phyloP scores from a whole-genome alignment of 2,329 filamentous ascomycete genomes.

The Aureobasidium subglaciale region DNA sequence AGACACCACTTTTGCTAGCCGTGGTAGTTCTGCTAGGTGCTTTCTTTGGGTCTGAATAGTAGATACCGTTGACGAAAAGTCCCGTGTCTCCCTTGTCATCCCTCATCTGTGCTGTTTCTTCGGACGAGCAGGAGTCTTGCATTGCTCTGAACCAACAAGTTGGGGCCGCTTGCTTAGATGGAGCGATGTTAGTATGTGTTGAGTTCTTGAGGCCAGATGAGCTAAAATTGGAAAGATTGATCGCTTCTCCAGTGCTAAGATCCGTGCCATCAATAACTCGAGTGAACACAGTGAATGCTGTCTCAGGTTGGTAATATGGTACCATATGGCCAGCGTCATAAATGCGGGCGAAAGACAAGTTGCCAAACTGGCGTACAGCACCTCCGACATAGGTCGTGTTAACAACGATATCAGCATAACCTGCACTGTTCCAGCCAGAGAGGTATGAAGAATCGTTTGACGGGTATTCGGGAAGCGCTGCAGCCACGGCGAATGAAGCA shows the following conservation, averaged over 20 bases:
- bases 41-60: slow-evolving; percentile 37
- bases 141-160: slow-evolving; percentile 57
- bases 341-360: slow-evolving; percentile 48
- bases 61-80: slow-evolving; percentile 54
- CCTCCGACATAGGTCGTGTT: slow-evolving; percentile 56
- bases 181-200: slow-evolving; percentile 49
- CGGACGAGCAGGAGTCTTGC: slow-evolving; percentile 45
- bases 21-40: slow-evolving; percentile 28
- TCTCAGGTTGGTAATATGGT: slow-evolving; percentile 48
- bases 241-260: slow-evolving; percentile 41
- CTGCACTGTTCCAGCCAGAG: slow-evolving; percentile 54
- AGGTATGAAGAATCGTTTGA: slow-evolving; percentile 37
- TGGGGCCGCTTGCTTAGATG: slow-evolving; percentile 37
- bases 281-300: slow-evolving; percentile 46
- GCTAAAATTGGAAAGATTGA: slow-evolving; percentile 47
- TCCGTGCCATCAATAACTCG: slow-evolving; percentile 46
- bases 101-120: slow-evolving; percentile 43
- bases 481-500: slow-evolving; percentile 55
- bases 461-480: slow-evolving; percentile 23
- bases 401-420: slow-evolving; percentile 65
- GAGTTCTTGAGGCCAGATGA: slow-evolving; percentile 53
- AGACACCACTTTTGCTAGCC: slow-evolving; percentile 28
- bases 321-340: slow-evolving; percentile 49
- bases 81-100: slow-evolving; percentile 48
- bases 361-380: slow-evolving; percentile 68